Evolutionary conservation across 805 yeast genomes (phyloP), one percentile per base, ranked within the genome.

Genomic region (Sugiyamaella chiloensis): DNA sequence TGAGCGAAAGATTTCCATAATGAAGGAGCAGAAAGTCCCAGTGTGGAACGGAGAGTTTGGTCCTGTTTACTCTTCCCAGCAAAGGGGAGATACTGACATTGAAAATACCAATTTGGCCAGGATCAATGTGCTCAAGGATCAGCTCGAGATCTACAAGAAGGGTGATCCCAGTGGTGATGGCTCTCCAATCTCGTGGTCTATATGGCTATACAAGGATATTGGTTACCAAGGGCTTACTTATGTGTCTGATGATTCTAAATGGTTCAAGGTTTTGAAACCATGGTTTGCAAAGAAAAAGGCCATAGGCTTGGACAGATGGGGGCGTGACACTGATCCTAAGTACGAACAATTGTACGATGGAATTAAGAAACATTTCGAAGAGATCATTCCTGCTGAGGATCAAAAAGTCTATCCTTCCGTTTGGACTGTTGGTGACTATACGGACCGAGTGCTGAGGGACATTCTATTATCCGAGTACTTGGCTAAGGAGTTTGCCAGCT

Each of bases 11-110:
- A 57, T 74, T 48, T 72, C 71, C 50, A 72, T 64, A 57, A 71
- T 71, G 70, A 54, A 51, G 29, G 52, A 64, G 20, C 55, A 62
- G 49, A 57, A 66, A 9, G 75, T 73, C 7, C 78, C 80, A 2
- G 77, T 75, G 17, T 75, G 80, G 80, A 73, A 73, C 58, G 79
- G 79, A 30, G 76, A 75, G 58, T 72, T 74, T 56, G 77, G 80
- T 32, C 77, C 79, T 5, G 76, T 75, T 35, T 72, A 73, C 55
- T 70, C 75, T 21, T 64, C 74, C 12, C 29, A 46, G 24, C 45
- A 27, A 14, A 62, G 78, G 48, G 77, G 77, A 16, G 76, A 73
- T 52, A 44, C 49, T 1, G 63, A 71, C 47, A 62, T 65, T 4
- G 73, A 64, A 5, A 53, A 52, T n/a, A 69, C 64, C 44, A 75